phyloP scores from a whole-genome alignment of 2,329 filamentous ascomycete genomes.

The Aureobasidium leucospermi region DNA sequence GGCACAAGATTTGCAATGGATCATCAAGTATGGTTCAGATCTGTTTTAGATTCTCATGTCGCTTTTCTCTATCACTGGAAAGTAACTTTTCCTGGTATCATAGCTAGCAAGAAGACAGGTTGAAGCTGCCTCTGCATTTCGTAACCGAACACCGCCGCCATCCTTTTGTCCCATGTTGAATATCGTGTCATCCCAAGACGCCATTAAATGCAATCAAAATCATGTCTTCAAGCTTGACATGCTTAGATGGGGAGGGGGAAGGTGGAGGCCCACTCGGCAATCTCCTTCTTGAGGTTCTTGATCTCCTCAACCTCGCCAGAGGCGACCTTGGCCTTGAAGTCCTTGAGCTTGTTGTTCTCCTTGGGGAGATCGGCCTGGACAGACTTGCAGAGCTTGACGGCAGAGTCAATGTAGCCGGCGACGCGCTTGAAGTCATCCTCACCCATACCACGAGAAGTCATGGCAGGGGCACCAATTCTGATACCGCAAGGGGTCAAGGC shows the following conservation, averaged over 20 bases:
- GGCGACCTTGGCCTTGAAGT: conserved; percentile 92
- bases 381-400: conserved; percentile 84
- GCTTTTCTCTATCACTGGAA: conserved; percentile 7
- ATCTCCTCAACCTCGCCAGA: conserved; percentile 73
- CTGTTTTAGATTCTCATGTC: conserved; percentile 8
- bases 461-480: conserved; percentile 92
- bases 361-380: conserved; percentile 81
- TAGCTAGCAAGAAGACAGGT: conserved; percentile 10
- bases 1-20: background rate
- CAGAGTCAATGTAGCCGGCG: conserved; percentile 77
- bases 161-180: conserved; percentile 14
- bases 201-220: conserved; percentile 13
- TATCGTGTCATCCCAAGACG: conserved; percentile 10
- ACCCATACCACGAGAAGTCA: conserved; percentile 93
- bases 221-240: background rate
- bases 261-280: conserved; percentile 73
- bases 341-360: conserved; percentile 98
- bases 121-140: conserved; percentile 13
- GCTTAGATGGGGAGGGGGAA: conserved; percentile 82
- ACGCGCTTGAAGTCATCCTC: conserved; percentile 88
- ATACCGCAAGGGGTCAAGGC: conserved; percentile 91
- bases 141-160: conserved; percentile 10
- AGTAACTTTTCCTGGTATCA: conserved; percentile 10
- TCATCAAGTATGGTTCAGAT: background rate
- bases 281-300: conserved; percentile 79